Percentiles rank a stretch among this genome's conserved stretches.
These are phyloP conservation scores for Fonsecaea pugnacius DNA, from an alignment of 2,329 filamentous ascomycete genomes.

Conservation along the genomic window DNA sequence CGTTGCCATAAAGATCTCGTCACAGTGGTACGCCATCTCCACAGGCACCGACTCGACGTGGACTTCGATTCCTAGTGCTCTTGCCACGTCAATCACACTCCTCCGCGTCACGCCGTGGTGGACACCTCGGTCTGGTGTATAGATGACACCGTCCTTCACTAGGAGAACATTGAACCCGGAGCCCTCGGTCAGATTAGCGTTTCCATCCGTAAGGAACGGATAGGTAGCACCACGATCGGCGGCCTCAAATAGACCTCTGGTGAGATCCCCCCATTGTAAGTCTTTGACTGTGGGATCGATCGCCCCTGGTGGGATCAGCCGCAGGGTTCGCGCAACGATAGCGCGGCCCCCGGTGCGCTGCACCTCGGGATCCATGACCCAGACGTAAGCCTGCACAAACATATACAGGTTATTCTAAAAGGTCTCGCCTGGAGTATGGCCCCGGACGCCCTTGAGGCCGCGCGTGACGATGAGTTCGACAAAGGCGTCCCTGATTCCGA, in stretches of 20 bases:
- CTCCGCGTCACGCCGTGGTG: conserved; percentile 56
- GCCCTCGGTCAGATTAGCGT: conserved; percentile 56
- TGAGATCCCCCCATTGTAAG: conserved; percentile 57
- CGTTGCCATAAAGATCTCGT: conserved; percentile 60
- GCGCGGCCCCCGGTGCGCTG: conserved; percentile 50
- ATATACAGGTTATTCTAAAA: conserved; percentile 52
- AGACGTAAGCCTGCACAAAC: conserved; percentile 56
- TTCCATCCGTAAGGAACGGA: conserved; percentile 58
- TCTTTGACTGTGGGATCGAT: conserved; percentile 60
- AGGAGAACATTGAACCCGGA: conserved; percentile 57
- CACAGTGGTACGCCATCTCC: conserved; percentile 47
- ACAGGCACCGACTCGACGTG: conserved; percentile 51
- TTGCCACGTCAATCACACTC: conserved; percentile 54
- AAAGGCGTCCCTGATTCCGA: conserved; percentile 56
- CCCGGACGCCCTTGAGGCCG: conserved; percentile 51
- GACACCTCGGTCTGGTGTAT: conserved; percentile 55
- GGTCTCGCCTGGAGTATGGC: conserved; percentile 42
- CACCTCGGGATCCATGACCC: conserved; percentile 55
- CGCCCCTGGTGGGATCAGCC: conserved; percentile 50
- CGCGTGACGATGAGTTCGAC: conserved; percentile 59
- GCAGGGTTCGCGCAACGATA: conserved; percentile 53
- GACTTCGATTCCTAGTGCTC: conserved; percentile 42
- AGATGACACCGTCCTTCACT: conserved; percentile 52
- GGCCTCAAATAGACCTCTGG: conserved; percentile 53
- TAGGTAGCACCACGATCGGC: conserved; percentile 53